Evolutionary conservation across 805 yeast genomes (phyloP).

Genomic region (Candida vartiovaarae): DNA sequence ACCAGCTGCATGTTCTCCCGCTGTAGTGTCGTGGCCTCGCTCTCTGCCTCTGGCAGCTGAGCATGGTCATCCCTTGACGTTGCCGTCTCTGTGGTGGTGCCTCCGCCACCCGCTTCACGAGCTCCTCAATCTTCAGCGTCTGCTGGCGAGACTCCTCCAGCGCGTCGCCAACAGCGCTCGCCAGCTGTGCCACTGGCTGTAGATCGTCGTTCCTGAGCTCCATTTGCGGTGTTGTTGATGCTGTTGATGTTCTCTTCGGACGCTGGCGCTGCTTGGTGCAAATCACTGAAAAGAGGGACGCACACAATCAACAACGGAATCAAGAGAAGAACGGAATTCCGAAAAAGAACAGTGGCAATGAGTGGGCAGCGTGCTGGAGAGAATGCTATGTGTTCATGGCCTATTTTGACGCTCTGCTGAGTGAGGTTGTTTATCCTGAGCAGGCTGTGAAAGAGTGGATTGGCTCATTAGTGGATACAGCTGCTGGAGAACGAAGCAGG

Average conservation of each 20-base stretch:
- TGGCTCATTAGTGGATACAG: neutral
- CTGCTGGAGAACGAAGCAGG: too few species aligned
- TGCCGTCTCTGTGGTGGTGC: neutral
- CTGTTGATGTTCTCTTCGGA: neutral
- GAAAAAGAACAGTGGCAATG: too few species aligned
- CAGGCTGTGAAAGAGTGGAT: neutral
- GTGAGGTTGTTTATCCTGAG: neutral
- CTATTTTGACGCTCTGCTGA: neutral
- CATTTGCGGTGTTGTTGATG: constrained; percentile 2
- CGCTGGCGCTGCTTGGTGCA: neutral
- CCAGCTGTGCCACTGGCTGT: constrained; percentile 14
- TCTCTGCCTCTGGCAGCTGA: neutral
- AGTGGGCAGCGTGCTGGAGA: too few species aligned
- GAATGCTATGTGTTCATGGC: neutral
- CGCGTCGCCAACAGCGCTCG: constrained; percentile 5
- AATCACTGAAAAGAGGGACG: too few species aligned
- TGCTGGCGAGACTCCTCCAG: constrained; percentile 11
- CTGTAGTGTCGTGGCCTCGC: constrained; percentile 9
- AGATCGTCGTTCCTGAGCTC: constrained; percentile 16
- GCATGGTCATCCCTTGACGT: neutral
- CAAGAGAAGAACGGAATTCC: too few species aligned
- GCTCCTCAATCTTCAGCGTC: constrained; percentile 13
- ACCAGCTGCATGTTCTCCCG: constrained; percentile 22
- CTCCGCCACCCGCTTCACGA: constrained; percentile 11
- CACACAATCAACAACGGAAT: too few species aligned